Evolutionary conservation across 768 basidiomycete genomes (phyloP), one percentile per base, ranked within the genome.

Genomic region (Tulasnella sp.): DNA sequence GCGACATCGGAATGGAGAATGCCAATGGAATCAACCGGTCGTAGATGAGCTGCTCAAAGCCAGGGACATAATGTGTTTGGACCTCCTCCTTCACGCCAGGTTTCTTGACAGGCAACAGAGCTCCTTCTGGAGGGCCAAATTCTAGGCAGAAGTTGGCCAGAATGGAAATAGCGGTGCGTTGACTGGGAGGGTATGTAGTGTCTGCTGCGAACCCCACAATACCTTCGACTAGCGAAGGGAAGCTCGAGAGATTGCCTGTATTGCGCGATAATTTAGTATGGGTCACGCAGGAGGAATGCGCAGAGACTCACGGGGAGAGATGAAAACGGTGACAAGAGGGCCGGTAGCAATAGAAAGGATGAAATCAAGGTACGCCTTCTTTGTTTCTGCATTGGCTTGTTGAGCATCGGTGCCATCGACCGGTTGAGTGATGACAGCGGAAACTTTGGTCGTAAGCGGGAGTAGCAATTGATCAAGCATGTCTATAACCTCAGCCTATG

Each of bases 11-110:
- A 5, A 98, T 91, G 11, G 91, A 89, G 85, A 99, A 98, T 34
- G 92, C 93, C 2, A 91, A 87, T 16, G 96, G 94, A 76, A 99
- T 88, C 46, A 97, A 86, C 18, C 92, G 90, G 81, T 96, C 93
- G 83, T 99, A 99, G 42, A 97, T 90, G 85, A 97, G 97, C 20
- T 91, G 90, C 83, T 98, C 96, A 83, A 98, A 98, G 0, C 97
- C 97, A 16, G 96, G 96, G 69, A 99, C 86, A 16, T 84, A 83
- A 40, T 85, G 83, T 9, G 11, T 82, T 81, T 34, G 88, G 87
- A 31, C 83, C 84, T 41, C 87, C 83, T 80, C 80, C 83, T 60
- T 81, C 83, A 42, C 80, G 31, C 31, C 48, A n/a, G 58, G 60
- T 34, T 44, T 72, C 82, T 83, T 81, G 31, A 84, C 86, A 34